These are phyloP conservation scores for Cladosporium sp. DNA, from an alignment of 2,329 filamentous ascomycete genomes.

Conservation along the genomic window DNA sequence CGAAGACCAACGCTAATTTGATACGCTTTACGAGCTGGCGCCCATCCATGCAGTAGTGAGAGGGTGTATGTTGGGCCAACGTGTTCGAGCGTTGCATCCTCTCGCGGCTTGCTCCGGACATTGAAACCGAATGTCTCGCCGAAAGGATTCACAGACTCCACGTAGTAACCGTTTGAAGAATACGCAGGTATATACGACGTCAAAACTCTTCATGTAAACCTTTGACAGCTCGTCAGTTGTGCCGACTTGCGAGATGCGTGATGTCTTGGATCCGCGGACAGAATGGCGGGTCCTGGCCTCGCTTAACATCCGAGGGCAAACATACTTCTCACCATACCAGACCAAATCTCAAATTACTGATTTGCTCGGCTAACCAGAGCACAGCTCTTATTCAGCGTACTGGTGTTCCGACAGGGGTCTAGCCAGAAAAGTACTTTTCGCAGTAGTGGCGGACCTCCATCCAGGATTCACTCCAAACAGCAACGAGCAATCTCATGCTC, in stretches of 20 bases:
- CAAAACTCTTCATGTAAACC: neutral
- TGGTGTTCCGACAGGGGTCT: neutral
- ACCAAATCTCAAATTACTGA: neutral
- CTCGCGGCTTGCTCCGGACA: neutral
- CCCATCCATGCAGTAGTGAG: neutral
- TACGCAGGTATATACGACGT: neutral
- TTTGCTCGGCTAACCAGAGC: neutral
- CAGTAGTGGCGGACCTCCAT: neutral
- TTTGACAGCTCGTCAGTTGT: neutral
- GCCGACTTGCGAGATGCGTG: neutral
- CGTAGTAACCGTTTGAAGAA: neutral
- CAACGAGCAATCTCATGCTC: neutral
- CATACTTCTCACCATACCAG: neutral
- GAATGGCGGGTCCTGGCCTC: neutral
- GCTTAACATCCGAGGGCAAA: neutral
- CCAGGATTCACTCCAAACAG: neutral
- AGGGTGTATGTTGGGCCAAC: neutral
- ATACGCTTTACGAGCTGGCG: neutral
- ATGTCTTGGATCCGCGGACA: neutral
- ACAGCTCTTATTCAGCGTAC: neutral
- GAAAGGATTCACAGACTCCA: neutral
- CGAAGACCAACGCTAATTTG: neutral
- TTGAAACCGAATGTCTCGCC: conserved; percentile 8
- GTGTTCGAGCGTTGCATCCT: neutral
- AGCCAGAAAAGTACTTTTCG: neutral